Percentiles rank a stretch among this genome's conserved stretches.
Conservation (phyloP, 106 monocot genomes). For the Posidonia australis region DNA sequence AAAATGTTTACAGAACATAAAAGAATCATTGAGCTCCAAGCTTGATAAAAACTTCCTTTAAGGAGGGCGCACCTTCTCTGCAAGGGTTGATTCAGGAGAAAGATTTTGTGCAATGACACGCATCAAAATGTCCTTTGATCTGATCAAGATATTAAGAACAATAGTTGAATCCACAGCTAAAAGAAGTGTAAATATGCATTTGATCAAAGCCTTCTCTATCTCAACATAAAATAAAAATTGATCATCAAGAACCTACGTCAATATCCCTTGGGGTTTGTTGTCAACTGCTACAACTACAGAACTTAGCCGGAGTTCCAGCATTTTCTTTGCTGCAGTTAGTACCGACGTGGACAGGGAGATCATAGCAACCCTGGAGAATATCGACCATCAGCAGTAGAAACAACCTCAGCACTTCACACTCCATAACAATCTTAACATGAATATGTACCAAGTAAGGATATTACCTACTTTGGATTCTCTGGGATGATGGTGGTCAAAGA, state of each 20-base stretch:
- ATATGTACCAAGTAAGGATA: constrained; percentile 8
- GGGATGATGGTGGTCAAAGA: constrained; percentile 60
- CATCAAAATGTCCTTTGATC: constrained; percentile 75
- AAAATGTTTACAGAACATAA: background rate
- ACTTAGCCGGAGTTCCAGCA: constrained; percentile 57
- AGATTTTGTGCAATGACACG: constrained; percentile 58
- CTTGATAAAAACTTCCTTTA: background rate
- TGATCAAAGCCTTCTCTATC: background rate
- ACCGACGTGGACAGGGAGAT: constrained; percentile 63
- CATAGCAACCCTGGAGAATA: constrained; percentile 36
- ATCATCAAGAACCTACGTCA: constrained; percentile 35
- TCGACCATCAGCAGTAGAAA: background rate
- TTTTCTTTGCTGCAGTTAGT: constrained; percentile 66
- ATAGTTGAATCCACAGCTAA: background rate
- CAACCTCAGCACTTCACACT: no score
- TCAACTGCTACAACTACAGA: constrained; percentile 56
- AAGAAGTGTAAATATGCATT: background rate
- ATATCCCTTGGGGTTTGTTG: constrained; percentile 62
- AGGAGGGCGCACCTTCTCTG: constrained; percentile 7
- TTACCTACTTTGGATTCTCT: constrained; percentile 82
- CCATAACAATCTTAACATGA: no score
- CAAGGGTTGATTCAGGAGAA: constrained; percentile 29
- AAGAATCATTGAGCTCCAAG: background rate
- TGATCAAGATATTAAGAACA: constrained; percentile 8
- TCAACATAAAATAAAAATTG: background rate